These are phyloP conservation scores for Fusarium pseudograminearum DNA, from an alignment of 2,329 filamentous ascomycete genomes.

Conservation along the genomic window DNA sequence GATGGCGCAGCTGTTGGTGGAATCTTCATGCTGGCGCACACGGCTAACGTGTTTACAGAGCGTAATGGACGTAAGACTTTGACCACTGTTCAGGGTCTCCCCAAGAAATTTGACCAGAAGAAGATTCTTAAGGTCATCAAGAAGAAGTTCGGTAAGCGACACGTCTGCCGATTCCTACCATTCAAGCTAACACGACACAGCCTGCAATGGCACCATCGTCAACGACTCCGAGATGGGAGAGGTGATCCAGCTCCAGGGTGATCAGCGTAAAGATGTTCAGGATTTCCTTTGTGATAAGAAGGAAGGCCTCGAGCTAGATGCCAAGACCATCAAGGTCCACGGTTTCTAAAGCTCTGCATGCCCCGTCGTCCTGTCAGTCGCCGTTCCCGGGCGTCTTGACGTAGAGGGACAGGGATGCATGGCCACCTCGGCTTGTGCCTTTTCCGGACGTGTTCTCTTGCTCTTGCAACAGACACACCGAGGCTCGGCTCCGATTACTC, in stretches of 20 bases:
- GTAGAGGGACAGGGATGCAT: slow-evolving; percentile 51
- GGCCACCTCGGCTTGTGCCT: slow-evolving; percentile 48
- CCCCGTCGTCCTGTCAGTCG: slow-evolving; percentile 56
- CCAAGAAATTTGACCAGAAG: slow-evolving; percentile 99
- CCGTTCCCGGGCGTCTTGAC: slow-evolving; percentile 50
- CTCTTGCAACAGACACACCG: slow-evolving; percentile 45
- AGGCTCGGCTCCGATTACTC: slow-evolving; percentile 51
- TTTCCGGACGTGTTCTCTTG: slow-evolving; percentile 46
- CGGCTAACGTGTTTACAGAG: slow-evolving; percentile 68
- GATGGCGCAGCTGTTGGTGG: not conserved
- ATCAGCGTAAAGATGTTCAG: slow-evolving; percentile 98
- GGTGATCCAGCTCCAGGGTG: slow-evolving; percentile 99
- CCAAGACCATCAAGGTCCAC: slow-evolving; percentile 94
- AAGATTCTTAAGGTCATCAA: slow-evolving; percentile 99
- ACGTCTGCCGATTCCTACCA: not conserved
- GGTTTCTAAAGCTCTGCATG: slow-evolving; percentile 61
- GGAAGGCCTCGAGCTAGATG: slow-evolving; percentile 91
- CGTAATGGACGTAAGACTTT: slow-evolving; percentile 99
- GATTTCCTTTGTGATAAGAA: slow-evolving; percentile 98
- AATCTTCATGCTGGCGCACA: not conserved
- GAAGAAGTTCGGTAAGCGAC: slow-evolving; percentile 91
- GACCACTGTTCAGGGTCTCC: slow-evolving; percentile 98
- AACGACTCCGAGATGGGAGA: slow-evolving; percentile 96
- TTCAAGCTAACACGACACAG: slow-evolving; percentile 57
- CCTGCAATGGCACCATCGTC: slow-evolving; percentile 99